Evolutionary conservation across 1,139 yeast genomes (phyloP), one percentile per base, ranked within the genome.

Genomic region (Taphrina communis): DNA sequence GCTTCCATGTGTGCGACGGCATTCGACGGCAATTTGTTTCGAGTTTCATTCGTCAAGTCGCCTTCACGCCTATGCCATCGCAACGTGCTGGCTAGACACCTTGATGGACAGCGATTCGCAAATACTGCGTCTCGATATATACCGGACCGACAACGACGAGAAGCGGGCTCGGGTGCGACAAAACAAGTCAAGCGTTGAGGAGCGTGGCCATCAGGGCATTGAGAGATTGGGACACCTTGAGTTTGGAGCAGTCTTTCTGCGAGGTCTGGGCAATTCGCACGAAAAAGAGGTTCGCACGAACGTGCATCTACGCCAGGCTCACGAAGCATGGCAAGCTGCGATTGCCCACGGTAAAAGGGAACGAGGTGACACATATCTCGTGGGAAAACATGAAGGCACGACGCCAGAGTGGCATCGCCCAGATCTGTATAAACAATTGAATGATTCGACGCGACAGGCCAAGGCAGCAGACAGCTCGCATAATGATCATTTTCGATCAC

Each of bases 321-420:
- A 58, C 14, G 62, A 58, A 31, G 42, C 52, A 8, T 58, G 62
- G 62, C 62, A 44, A 17, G 62, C 62, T 7, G 46, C 62, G n/a
- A 58, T 58, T 14, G 39, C 62, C 2, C 62, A 58, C 14, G 62
- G 53, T 8, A 14, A 58, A 31, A 25, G 62, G 1, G 42, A 58
- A 21, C 21, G 19, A 2, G 53, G 44, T 12, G 62, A 58, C 31
- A 31, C 62, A 6, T 58, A 44, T 25, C 62, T 58, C 39, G 62
- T 58, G 19, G 53, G 53, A 1, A 58, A n/a, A 35, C 17, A 21
- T 17, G 17, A 17, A 1, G 50, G 17, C 11, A n/a, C 17, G 6
- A 41, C 39, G 12, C 46, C 60, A 19, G 46, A 5, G 21, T 25
- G 14, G 17, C 12, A 35, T 35, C 14, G 21, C 5, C 42, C 57